A percentile compares a stretch with the other conserved stretches of the same genome.
Conservation (phyloP, 495 filamentous ascomycete genomes). For the Penicillium riverlandense region DNA sequence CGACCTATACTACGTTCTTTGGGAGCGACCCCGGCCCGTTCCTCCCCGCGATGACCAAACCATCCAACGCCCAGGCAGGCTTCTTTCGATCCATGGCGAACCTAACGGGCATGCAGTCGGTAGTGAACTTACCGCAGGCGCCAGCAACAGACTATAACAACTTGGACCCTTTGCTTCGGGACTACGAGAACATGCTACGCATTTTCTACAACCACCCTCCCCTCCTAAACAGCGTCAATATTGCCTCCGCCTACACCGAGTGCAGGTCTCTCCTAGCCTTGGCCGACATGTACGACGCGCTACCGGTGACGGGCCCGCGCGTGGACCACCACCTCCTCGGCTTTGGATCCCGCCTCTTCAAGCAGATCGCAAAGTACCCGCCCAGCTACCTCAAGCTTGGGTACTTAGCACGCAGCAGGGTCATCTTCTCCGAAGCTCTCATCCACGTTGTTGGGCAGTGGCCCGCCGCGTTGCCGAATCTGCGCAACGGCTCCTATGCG, state of each 20-base stretch:
- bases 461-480: constrained; percentile 69
- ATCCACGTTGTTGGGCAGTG: constrained; percentile 91
- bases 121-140: constrained; percentile 32
- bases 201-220: constrained; percentile 91
- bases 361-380: constrained; percentile 91
- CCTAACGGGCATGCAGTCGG: constrained; percentile 50
- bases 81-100: constrained; percentile 89
- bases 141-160: constrained; percentile 35
- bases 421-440: constrained; percentile 84
- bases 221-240: constrained; percentile 70
- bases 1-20: constrained; percentile 42
- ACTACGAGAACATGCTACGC: constrained; percentile 90
- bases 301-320: constrained; percentile 79
- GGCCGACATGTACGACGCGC: constrained; percentile 87
- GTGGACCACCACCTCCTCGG: constrained; percentile 88
- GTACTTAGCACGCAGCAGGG: constrained; percentile 72
- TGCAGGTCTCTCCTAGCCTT: constrained; percentile 80
- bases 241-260: constrained; percentile 83
- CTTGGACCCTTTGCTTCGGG: constrained; percentile 63
- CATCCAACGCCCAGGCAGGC: constrained; percentile 43
- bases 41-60: constrained; percentile 46
- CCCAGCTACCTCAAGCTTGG: constrained; percentile 85
- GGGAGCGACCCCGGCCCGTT: constrained; percentile 39
- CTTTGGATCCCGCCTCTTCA: constrained; percentile 82
- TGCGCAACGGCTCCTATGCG: constrained; percentile 51